A percentile compares a stretch with the other conserved stretches of the same genome.
Conservation (phyloP, 2,329 filamentous ascomycete species). For the Penicillium sp. region DNA sequence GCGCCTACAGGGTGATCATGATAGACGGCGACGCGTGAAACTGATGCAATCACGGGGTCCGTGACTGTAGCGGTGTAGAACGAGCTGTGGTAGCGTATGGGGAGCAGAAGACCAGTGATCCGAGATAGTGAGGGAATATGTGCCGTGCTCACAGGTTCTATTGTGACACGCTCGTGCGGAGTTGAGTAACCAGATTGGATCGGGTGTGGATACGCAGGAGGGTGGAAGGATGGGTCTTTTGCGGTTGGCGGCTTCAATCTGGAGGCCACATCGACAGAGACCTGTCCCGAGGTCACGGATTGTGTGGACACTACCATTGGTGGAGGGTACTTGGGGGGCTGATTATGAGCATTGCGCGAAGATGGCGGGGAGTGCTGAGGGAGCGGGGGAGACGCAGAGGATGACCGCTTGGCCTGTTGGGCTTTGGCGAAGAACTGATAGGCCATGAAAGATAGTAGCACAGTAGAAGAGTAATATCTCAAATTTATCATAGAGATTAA, state of each 20-base stretch:
- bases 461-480: not conserved
- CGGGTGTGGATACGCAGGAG: slow-evolving; percentile 36
- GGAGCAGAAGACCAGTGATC: slow-evolving; percentile 63
- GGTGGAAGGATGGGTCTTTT: slow-evolving; percentile 33
- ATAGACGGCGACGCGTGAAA: slow-evolving; percentile 66
- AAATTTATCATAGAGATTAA: not conserved
- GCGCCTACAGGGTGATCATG: slow-evolving; percentile 50
- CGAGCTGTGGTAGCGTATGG: slow-evolving; percentile 63
- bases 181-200: slow-evolving; percentile 36
- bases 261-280: slow-evolving; percentile 22
- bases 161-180: slow-evolving; percentile 55
- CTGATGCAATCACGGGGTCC: slow-evolving; percentile 55
- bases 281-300: slow-evolving; percentile 28
- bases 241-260: slow-evolving; percentile 29
- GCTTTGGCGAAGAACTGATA: slow-evolving; percentile 45
- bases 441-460: slow-evolving; percentile 31
- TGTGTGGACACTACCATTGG: slow-evolving; percentile 34
- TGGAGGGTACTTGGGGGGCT: slow-evolving; percentile 39
- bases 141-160: slow-evolving; percentile 57
- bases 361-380: slow-evolving; percentile 23
- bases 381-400: slow-evolving; percentile 30
- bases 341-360: slow-evolving; percentile 23
- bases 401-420: slow-evolving; percentile 30
- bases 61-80: slow-evolving; percentile 66
- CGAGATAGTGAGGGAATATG: slow-evolving; percentile 62